phyloP scores from a whole-genome alignment of 1,284 basidiomycete genomes.

The Vanrija sp. region DNA sequence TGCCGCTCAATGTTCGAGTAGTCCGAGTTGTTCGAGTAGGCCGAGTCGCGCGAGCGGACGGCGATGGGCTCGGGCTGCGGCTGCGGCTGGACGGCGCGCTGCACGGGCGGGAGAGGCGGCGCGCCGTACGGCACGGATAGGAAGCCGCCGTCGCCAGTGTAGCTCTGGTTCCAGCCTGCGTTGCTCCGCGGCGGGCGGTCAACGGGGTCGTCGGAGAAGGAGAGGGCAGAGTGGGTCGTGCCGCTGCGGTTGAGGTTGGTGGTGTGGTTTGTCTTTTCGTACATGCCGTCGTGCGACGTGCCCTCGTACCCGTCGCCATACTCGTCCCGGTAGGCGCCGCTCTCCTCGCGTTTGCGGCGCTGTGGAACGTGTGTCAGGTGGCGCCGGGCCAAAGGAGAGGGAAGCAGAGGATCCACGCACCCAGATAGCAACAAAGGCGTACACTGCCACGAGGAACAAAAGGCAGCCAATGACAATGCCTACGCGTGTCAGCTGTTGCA shows the following conservation, averaged over 20 bases:
- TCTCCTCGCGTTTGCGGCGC: neutral
- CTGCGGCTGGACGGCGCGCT: neutral
- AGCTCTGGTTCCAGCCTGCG: neutral
- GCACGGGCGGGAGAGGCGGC: neutral
- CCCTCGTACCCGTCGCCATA: slow-evolving; percentile 1
- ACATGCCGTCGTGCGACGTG: neutral
- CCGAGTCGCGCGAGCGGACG: neutral
- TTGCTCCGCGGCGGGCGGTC: neutral
- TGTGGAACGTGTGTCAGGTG: too few relatives aligned
- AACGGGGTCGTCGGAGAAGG: slow-evolving; percentile 15
- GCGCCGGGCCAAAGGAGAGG: too few relatives aligned
- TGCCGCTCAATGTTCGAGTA: neutral
- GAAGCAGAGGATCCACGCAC: too few relatives aligned
- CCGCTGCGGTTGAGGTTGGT: slow-evolving; percentile 11
- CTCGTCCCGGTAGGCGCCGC: neutral
- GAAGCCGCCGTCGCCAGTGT: too few relatives aligned
- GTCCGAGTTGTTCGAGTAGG: neutral
- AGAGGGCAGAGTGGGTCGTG: slow-evolving; percentile 11
- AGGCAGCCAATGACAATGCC: too few relatives aligned
- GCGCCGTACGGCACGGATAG: too few relatives aligned
- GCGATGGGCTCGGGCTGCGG: neutral
- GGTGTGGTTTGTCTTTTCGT: too few relatives aligned
- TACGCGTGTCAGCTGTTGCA: too few relatives aligned
- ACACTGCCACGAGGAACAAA: too few relatives aligned
- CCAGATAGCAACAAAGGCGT: too few relatives aligned